These are phyloP conservation scores for Pythium oligandrum DNA, from an alignment of 352 stramenopile genomes.

Conservation along the genomic window DNA sequence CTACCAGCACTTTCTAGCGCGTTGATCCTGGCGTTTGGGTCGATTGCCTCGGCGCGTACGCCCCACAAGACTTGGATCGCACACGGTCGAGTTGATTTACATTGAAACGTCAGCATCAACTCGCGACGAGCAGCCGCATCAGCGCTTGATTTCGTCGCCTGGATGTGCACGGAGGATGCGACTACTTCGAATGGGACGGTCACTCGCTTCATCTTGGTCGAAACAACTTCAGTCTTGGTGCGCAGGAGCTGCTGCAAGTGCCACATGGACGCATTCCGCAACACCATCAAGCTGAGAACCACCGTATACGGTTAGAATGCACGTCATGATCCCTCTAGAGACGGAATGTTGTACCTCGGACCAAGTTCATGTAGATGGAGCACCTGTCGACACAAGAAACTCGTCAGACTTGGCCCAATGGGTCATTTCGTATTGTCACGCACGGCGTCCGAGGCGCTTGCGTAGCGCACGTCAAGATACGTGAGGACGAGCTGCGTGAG, in stretches of 20 bases:
- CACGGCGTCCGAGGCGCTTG: conserved; percentile 37
- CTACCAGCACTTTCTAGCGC: too few species aligned
- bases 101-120: too few species aligned
- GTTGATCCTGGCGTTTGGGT: background rate
- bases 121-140: too few species aligned
- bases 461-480: conserved; percentile 34
- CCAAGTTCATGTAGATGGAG: conserved; percentile 24
- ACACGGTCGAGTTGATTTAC: too few species aligned
- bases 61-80: conserved; percentile 13
- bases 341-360: conserved; percentile 13
- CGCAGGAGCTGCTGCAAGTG: conserved; percentile 61
- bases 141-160: background rate
- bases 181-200: conserved; percentile 40
- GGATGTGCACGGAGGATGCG: conserved; percentile 23
- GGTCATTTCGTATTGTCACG: too few species aligned
- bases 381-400: conserved; percentile 3
- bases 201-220: conserved; percentile 37
- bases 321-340: too few species aligned
- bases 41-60: conserved; percentile 7
- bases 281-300: conserved; percentile 32
- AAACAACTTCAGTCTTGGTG: conserved; percentile 28
- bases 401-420: background rate
- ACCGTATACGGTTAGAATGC: background rate
- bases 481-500: conserved; percentile 32
- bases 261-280: conserved; percentile 53